Percentiles rank a stretch among this genome's conserved stretches.
phyloP scores from a whole-genome alignment of 176 grass and related monocot genomes.

The Cenchrus fungigraminus region DNA sequence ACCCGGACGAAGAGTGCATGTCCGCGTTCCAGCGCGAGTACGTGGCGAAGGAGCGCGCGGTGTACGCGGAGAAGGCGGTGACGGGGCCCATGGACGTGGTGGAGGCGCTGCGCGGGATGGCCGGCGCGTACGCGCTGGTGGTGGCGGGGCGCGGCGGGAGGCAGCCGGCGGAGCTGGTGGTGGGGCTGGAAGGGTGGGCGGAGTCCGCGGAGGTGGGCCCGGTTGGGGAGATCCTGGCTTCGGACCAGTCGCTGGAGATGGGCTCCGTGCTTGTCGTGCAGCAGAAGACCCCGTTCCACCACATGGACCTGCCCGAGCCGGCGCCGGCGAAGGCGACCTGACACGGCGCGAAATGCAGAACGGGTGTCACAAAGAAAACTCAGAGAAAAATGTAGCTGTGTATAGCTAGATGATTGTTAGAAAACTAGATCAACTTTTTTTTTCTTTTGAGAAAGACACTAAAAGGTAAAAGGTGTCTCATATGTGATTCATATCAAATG shows the following conservation, averaged over 20 bases:
- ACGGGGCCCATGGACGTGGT: conserved; percentile 30
- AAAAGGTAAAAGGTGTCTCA: too few species aligned
- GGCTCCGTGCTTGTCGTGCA: conserved; percentile 49
- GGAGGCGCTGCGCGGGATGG: conserved; percentile 40
- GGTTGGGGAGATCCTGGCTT: conserved; percentile 49
- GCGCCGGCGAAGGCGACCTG: neutral
- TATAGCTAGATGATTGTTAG: conserved; percentile 25
- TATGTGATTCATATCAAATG: too few species aligned
- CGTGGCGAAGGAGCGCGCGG: conserved; percentile 47
- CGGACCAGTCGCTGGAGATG: conserved; percentile 41
- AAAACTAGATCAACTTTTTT: neutral
- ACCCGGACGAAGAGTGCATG: conserved; percentile 46
- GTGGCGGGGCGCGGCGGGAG: conserved; percentile 46
- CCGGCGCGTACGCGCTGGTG: conserved; percentile 44
- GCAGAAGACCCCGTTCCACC: conserved; percentile 34
- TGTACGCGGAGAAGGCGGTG: conserved; percentile 42
- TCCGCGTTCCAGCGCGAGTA: conserved; percentile 34
- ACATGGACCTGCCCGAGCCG: neutral
- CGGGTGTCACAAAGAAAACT: neutral
- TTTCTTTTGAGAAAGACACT: too few species aligned
- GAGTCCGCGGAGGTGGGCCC: conserved; percentile 42
- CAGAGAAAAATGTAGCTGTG: conserved; percentile 16
- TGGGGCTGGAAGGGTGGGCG: conserved; percentile 37
- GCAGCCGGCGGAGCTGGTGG: conserved; percentile 44
- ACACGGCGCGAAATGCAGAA: neutral